Percentiles rank a stretch among this genome's conserved stretches.
Evolutionary conservation across 768 basidiomycete genomes (phyloP).

Genomic region (Leccinum subtestaceum): DNA sequence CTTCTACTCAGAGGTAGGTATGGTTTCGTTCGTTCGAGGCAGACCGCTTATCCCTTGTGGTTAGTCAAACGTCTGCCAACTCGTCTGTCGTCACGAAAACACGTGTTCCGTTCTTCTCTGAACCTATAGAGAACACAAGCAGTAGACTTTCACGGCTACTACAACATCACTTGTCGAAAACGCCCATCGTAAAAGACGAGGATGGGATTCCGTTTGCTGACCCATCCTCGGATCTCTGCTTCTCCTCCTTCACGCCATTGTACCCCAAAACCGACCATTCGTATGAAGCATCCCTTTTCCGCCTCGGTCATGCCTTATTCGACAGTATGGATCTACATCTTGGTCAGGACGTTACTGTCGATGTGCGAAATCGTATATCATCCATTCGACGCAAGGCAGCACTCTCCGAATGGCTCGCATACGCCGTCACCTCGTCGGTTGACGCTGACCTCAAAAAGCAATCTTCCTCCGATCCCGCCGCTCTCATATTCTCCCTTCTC

Average conservation of each 20-base stretch:
- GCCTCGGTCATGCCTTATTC: conserved; percentile 86
- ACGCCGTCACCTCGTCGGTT: conserved; percentile 63
- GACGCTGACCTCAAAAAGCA: conserved; percentile 66
- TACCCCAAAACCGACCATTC: conserved; percentile 71
- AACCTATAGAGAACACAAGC: conserved; percentile 32
- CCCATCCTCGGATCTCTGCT: conserved; percentile 63
- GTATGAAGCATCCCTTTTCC: conserved; percentile 77
- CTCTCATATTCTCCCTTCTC: conserved; percentile 70
- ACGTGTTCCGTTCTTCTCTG: conserved; percentile 41
- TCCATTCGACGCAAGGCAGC: conserved; percentile 73
- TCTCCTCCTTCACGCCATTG: conserved; percentile 71
- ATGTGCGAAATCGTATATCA: conserved; percentile 58
- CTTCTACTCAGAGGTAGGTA: conserved; percentile 52
- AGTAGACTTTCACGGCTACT: conserved; percentile 60
- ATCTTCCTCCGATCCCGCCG: conserved; percentile 42
- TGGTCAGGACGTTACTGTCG: conserved; percentile 48
- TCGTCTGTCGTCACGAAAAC: conserved; percentile 58
- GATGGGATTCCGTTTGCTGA: conserved; percentile 67
- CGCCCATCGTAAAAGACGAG: conserved; percentile 68
- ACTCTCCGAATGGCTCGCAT: conserved; percentile 82
- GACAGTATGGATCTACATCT: conserved; percentile 75
- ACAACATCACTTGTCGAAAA: conserved; percentile 72
- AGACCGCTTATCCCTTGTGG: conserved; percentile 8
- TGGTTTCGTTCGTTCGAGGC: conserved; percentile 2
- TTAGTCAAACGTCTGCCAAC: conserved; percentile 56